A percentile compares a stretch with the other conserved stretches of the same genome.
Evolutionary conservation across 2,329 filamentous ascomycete species (phyloP).

Genomic region (Hypocreales sp.): DNA sequence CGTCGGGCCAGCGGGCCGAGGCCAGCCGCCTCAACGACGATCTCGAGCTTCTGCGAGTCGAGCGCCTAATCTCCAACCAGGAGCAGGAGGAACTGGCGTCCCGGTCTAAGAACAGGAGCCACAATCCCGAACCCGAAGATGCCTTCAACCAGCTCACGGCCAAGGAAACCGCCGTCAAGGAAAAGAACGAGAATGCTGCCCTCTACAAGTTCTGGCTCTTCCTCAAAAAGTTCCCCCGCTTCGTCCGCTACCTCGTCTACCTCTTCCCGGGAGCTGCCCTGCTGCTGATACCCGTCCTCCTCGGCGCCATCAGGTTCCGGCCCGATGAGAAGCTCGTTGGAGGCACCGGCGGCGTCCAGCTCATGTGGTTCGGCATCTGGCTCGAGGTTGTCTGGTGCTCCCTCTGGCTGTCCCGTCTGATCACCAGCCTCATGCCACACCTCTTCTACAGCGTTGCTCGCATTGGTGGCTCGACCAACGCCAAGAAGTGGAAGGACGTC

Average conservation of each 20-base stretch:
- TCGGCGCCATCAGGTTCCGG: conserved; percentile 24
- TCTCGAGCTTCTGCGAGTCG: conserved; percentile 31
- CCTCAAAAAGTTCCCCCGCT: conserved; percentile 32
- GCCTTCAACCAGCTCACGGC: conserved; percentile 24
- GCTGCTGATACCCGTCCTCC: conserved; percentile 29
- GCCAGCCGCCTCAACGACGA: conserved; percentile 28
- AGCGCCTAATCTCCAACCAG: conserved; percentile 28
- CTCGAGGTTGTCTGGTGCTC: conserved; percentile 86
- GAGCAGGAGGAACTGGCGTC: conserved; percentile 16
- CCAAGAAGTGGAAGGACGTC: conserved; percentile 88
- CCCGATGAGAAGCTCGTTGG: conserved; percentile 31
- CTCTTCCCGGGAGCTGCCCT: conserved; percentile 27
- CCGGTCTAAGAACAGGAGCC: conserved; percentile 14
- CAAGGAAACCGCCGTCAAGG: conserved; percentile 13
- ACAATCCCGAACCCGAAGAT: conserved; percentile 24
- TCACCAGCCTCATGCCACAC: conserved; percentile 33
- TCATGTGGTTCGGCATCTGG: conserved; percentile 93
- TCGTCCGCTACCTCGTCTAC: conserved; percentile 32
- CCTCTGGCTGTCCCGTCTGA: conserved; percentile 58
- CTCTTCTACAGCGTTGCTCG: conserved; percentile 41
- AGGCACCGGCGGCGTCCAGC: conserved; percentile 55
- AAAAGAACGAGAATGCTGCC: conserved; percentile 16
- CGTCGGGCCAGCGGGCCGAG: conserved; percentile 15
- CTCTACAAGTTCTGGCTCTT: conserved; percentile 26
- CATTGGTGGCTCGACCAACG: conserved; percentile 65